Base-by-base conservation (phyloP, 169 alveolate species). In the Eimeria necatrix region DNA sequence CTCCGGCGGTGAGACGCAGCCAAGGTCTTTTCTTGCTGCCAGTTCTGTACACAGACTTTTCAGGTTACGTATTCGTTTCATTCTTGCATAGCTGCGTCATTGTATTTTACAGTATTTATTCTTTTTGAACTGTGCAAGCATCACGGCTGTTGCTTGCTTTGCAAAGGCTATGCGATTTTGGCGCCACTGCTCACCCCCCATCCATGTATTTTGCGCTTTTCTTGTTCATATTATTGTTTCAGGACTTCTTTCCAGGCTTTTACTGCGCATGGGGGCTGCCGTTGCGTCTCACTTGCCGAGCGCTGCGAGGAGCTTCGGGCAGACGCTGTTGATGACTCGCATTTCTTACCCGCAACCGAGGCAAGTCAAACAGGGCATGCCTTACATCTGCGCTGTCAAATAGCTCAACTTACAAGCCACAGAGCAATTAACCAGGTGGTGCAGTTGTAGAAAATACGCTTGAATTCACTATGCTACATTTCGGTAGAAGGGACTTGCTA, bases 261-360 rank as follows among this genome's bases (percentile, higher is more conserved):
- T 68, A 8, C 78, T 68, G 59, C 87, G 87, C 32, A 76, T 76
- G 59, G 87, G 53, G 32, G 87, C 87, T 12, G 53, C 87, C 16
- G 53, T 76, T n/a, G 87, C 87, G 49, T 20, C 49, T 4, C 87
- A 76, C 16, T 49, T 76, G 64, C 87, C 87, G 32, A 41, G 87
- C 48, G 64, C 61, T 8, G 61, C 87, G 26, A 46, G 61, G 87
- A 41, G 61, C n/a, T 46, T 76, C 3, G 68, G 64, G 18, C 87
- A 76, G 61, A 76, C 87, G 14, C 32, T 76, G 10, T 41, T 76
- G 52, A 76, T 76, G 87, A 76, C 87, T 4, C 87, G 46, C 64
- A 41, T 76, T 7, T 41, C 87, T 32, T 76, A 76, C 87, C 52
- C 61, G 64, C 61, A 76, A 3, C 87, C 87, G 1, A 76, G 87